A percentile compares a stretch with the other conserved stretches of the same genome.
Conservation (phyloP, 768 basidiomycete species). For the Daedalea quercina region DNA sequence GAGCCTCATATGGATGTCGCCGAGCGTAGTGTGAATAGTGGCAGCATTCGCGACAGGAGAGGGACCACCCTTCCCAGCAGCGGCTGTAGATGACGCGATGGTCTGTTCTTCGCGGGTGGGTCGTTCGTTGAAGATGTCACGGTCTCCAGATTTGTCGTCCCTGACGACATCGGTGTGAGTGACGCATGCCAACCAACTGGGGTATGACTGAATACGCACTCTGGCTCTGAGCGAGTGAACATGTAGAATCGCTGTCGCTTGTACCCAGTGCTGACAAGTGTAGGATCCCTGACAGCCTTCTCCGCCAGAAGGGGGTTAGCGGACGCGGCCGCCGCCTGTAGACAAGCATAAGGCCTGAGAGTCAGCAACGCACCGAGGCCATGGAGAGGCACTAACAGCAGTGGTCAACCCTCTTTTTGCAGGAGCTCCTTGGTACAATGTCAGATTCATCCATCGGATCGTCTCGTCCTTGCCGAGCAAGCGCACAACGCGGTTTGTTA, state of each 20-base stretch:
- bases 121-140: conserved; percentile 97
- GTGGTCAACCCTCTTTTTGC: conserved; percentile 82
- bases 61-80: conserved; percentile 42
- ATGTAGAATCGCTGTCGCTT: conserved; percentile 92
- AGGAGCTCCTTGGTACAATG: conserved; percentile 91
- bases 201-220: conserved; percentile 45
- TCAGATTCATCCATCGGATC: conserved; percentile 82
- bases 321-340: conserved; percentile 89
- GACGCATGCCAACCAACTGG: not conserved
- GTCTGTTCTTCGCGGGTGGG: conserved; percentile 95
- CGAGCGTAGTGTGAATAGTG: conserved; percentile 91
- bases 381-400: conserved; percentile 41
- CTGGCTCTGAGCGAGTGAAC: conserved; percentile 86
- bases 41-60: conserved; percentile 73
- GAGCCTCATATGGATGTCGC: conserved; percentile 84
- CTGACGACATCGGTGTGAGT: conserved; percentile 29
- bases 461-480: conserved; percentile 92
- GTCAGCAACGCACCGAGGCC: conserved; percentile 1
- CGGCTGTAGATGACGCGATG: conserved; percentile 59
- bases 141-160: conserved; percentile 80
- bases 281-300: conserved; percentile 81
- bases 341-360: not conserved
- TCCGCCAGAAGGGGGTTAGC: conserved; percentile 91
- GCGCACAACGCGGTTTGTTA: conserved; percentile 87
- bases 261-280: conserved; percentile 87